Base-by-base conservation (phyloP, 768 basidiomycete species). In the Phylloporus sp. region DNA sequence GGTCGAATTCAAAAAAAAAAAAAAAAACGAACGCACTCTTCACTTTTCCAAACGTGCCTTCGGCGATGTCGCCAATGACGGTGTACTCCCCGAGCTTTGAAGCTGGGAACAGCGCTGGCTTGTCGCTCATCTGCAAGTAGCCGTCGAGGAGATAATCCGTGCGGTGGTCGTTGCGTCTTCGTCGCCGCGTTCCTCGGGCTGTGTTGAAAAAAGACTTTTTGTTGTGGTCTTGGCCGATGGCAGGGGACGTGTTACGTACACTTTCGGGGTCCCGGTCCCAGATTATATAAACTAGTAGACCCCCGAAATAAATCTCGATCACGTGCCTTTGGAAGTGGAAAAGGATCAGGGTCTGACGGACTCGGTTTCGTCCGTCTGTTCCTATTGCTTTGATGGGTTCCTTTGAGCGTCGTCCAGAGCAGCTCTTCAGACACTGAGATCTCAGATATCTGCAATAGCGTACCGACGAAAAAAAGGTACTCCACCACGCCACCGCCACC, bases 1-100 rank as follows among this genome's bases (percentile, higher is more conserved):
- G n/a, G n/a, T n/a, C n/a, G n/a, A n/a, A n/a, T n/a, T n/a, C n/a
- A n/a, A n/a, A n/a, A n/a, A n/a, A n/a, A n/a, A n/a, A n/a, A n/a
- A n/a, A n/a, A n/a, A n/a, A n/a, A n/a, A n/a, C n/a, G 18, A 20
- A 81, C 91, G 67, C 68, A 96, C 95, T 90, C 77, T 97, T 98
- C 65, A 99, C 96, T 71, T 96, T 97, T 45, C 95, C 96, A 72
- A 98, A 99, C 10, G 91, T 95, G 4, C 96, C 96, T 54, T 94
- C 92, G 17, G 94, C 95, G 49, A 97, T 86, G 54, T 94, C 92
- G 47, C 80, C 69, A 44, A 85, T 79, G 48, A 98, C 81, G 33
- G 80, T 86, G 69, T 97, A 97, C 71, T 94, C 88, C 36, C 95
- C 93, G 26, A 96, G 81, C 71, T 84, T 85, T 14, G 83, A 80